These are phyloP conservation scores for Macadamia integrifolia DNA, from an alignment of 164 flowering plant genomes.

Conservation along the genomic window DNA sequence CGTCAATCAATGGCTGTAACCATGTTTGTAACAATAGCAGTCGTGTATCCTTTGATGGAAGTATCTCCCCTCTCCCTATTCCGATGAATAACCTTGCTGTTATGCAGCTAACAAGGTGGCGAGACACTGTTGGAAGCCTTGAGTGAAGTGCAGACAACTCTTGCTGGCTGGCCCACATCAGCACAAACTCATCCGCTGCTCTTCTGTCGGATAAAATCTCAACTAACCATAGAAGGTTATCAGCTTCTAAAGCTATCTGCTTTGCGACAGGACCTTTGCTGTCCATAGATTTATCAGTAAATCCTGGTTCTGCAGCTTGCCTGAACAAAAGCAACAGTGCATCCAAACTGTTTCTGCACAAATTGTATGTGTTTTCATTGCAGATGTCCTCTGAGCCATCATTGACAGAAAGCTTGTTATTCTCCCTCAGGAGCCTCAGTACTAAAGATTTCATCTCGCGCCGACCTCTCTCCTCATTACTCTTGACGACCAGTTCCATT, in stretches of 20 bases:
- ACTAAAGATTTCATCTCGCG: conserved; percentile 91
- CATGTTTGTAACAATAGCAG: conserved; percentile 64
- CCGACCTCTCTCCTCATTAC: conserved; percentile 85
- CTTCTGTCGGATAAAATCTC: conserved; percentile 72
- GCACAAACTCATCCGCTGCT: conserved; percentile 75
- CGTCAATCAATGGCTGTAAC: conserved; percentile 86
- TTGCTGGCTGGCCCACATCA: conserved; percentile 68
- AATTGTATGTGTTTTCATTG: conserved; percentile 48
- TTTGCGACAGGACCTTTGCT: conserved; percentile 43
- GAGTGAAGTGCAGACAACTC: conserved; percentile 65
- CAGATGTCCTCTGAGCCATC: conserved; percentile 41
- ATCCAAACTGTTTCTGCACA: conserved; percentile 53
- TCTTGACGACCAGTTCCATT: conserved; percentile 75
- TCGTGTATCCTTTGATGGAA: conserved; percentile 78
- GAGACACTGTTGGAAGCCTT: conserved; percentile 54
- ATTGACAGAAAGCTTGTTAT: conserved; percentile 24
- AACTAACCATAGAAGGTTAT: conserved; percentile 86
- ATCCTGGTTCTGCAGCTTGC: conserved; percentile 58
- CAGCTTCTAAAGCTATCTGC: conserved; percentile 67
- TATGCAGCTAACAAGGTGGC: conserved; percentile 77
- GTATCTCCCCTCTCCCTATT: conserved; percentile 86
- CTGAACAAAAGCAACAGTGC: conserved; percentile 48
- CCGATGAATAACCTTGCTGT: conserved; percentile 83
- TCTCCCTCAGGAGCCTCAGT: conserved; percentile 74
- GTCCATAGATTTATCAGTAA: conserved; percentile 27